phyloP scores from a whole-genome alignment of 177 flowering plant species.

The Vitis hybrid region DNA sequence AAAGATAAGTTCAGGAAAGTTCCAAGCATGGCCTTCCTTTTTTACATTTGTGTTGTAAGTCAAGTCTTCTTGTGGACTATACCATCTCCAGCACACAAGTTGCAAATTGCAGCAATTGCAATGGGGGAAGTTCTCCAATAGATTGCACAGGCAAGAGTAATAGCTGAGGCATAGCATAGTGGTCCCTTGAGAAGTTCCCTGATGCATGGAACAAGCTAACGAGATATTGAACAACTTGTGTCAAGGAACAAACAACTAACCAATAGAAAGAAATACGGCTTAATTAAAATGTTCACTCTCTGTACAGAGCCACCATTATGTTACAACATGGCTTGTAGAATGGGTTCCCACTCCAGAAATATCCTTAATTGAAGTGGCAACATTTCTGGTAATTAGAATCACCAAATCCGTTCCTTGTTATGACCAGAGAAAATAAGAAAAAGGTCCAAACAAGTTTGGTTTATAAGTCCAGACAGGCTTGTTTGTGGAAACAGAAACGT shows the following conservation, averaged over 20 bases:
- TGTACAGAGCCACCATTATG: not conserved
- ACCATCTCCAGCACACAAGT: constrained; percentile 99
- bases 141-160: constrained; percentile 56
- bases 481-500: not conserved
- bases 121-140: constrained; percentile 89
- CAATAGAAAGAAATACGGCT: not conserved
- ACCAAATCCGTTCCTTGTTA: not conserved
- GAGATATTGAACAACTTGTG: not conserved
- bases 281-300: not conserved
- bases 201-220: constrained; percentile 16
- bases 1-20: not conserved
- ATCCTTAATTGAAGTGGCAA: no score
- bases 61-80: constrained; percentile 8
- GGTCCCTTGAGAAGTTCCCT: constrained; percentile 97
- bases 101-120: constrained; percentile 76
- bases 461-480: not conserved
- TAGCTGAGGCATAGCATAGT: constrained; percentile 67
- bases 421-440: not conserved
- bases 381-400: no score
- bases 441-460: not conserved
- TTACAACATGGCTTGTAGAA: not conserved
- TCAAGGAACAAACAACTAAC: not conserved
- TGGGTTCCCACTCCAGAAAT: no score
- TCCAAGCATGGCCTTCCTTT: not conserved
- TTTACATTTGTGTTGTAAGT: not conserved